A percentile compares a stretch with the other conserved stretches of the same genome.
Conservation (phyloP, 2,329 filamentous ascomycete species). For the Cercospora janseana region DNA sequence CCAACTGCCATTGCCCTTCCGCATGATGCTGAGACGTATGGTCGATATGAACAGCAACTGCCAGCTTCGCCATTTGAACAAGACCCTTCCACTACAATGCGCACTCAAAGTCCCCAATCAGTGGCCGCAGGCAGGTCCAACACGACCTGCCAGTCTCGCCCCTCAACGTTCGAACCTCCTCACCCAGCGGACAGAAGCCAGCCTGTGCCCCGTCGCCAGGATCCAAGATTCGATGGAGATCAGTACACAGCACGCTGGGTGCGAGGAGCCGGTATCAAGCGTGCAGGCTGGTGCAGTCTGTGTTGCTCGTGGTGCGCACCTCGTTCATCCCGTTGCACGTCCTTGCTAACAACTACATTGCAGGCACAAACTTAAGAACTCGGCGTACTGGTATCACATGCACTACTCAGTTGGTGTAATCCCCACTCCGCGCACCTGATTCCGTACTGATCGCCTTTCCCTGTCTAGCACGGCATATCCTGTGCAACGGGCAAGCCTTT, state of each 20-base stretch:
- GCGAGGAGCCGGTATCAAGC: conserved; percentile 80
- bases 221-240: conserved; percentile 68
- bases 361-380: conserved; percentile 76
- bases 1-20: no score
- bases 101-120: no score
- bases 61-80: no score
- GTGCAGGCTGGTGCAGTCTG: conserved; percentile 85
- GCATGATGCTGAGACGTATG: no score
- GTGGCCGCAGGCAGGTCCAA: no score
- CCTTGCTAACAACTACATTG: conserved; percentile 1
- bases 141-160: not conserved
- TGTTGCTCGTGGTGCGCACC: conserved; percentile 70
- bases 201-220: conserved; percentile 24
- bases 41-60: no score
- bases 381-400: conserved; percentile 82
- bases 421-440: conserved; percentile 55
- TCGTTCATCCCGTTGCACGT: not conserved
- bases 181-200: not conserved
- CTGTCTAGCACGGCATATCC: conserved; percentile 17
- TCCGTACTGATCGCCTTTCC: no score
- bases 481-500: conserved; percentile 77
- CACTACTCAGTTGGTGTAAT: conserved; percentile 61
- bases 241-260: conserved; percentile 83
- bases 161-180: conserved; percentile 7
- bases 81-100: not conserved